phyloP scores from a whole-genome alignment of 805 yeast genomes.

The Metschnikowia proteae region DNA sequence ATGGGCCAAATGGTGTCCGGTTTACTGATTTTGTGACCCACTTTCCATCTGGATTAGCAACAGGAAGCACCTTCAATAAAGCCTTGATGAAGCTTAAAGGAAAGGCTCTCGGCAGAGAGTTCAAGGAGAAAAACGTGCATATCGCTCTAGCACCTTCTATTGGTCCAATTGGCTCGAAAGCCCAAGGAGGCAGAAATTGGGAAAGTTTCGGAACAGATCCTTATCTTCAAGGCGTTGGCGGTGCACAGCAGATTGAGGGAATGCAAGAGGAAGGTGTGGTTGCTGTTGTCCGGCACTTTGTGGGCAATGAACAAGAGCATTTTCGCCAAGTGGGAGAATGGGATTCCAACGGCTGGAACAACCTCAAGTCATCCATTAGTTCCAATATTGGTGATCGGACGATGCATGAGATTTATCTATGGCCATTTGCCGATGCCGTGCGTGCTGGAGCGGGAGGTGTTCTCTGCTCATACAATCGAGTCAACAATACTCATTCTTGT shows the following conservation, averaged over 20 bases:
- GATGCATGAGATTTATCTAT: constrained; percentile 57
- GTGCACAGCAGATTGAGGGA: constrained; percentile 51
- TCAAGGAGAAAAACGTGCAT: constrained; percentile 51
- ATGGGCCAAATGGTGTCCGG: constrained; percentile 60
- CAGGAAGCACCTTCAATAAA: constrained; percentile 55
- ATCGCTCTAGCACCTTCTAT: constrained; percentile 53
- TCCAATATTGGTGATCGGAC: constrained; percentile 58
- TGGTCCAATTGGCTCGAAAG: constrained; percentile 61
- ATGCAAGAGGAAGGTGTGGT: constrained; percentile 56
- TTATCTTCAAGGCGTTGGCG: constrained; percentile 53
- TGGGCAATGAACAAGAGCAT: constrained; percentile 63
- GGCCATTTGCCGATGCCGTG: constrained; percentile 66
- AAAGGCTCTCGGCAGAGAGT: constrained; percentile 54
- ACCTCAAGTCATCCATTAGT: constrained; percentile 41
- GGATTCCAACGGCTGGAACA: constrained; percentile 43
- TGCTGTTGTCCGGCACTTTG: constrained; percentile 53
- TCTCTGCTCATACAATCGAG: constrained; percentile 59
- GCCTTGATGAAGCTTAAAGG: constrained; percentile 51
- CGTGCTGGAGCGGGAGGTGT: constrained; percentile 58
- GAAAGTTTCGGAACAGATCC: constrained; percentile 64
- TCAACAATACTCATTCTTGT: constrained; percentile 56
- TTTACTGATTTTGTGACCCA: constrained; percentile 53
- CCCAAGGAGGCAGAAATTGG: constrained; percentile 64
- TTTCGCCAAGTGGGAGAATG: constrained; percentile 53
- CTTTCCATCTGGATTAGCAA: constrained; percentile 57